Base-by-base conservation (phyloP, 2,329 filamentous ascomycete genomes). In the Aspergillus brasiliensis region DNA sequence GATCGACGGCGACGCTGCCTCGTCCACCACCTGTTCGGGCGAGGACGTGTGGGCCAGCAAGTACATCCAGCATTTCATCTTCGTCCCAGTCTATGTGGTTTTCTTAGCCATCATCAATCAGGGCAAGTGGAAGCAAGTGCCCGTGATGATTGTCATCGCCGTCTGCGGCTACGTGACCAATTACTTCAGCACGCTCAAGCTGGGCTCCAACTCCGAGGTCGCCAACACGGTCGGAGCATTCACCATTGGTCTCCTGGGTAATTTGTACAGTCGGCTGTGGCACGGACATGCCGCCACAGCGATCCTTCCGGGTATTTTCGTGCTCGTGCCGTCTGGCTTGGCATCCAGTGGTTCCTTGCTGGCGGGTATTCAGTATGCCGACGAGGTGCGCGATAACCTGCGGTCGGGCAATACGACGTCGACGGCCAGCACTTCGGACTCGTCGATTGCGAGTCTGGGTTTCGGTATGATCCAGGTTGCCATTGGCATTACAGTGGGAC, bases 301-400 rank as follows among this genome's bases (percentile, higher is more conserved):
- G 3, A 91, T 96, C 82, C 80, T 96, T 8, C 92, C 92, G 0
- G 92, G 89, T 10, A 95, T 97, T 65, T 96, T 95, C 65, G 83
- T 86, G 2, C 84, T 86, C 62, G 84, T 88, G 1, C 85, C 85
- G 0, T 83, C 80, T 1, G 84, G 85, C 2, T 73, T 88, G 15
- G 82, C 84, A 4, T 83, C 85, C 0, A 79, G 78, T 53, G 85
- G 85, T 2, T 82, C 78, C 21, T 71, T 87, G 19, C 78, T 87
- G 5, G 77, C 80, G 0, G 84, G 85, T 11, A 77, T 87, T 51
- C 78, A 79, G 10, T 82, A 79, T 17, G 84, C 85, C 3, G 78
- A 86, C 62, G 78, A 85, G 64, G 83, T 85, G 56, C 79, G 67
- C 13, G 57, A 66, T 2, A 70, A 70, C 34, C 44, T 67, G 1